Conservation (phyloP, 2,329 filamentous ascomycete species). For the Colletotrichum lini region DNA sequence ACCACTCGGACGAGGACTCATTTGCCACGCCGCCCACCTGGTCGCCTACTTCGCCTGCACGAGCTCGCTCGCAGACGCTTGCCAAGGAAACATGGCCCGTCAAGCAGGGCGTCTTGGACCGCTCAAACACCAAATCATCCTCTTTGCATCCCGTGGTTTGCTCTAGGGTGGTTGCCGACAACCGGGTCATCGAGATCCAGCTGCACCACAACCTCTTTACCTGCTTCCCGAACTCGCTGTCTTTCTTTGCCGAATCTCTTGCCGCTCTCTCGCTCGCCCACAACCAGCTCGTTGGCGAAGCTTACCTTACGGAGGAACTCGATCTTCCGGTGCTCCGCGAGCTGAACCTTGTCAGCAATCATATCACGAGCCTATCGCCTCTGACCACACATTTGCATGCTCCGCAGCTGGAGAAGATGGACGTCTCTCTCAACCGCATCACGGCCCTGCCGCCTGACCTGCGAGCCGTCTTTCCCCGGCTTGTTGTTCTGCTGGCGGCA, state of each 20-base stretch:
- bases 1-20: conserved; percentile 66
- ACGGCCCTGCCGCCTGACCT: conserved; percentile 75
- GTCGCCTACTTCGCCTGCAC: conserved; percentile 63
- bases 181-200: conserved; percentile 70
- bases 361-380: conserved; percentile 78
- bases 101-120: conserved; percentile 74
- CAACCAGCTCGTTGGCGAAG: conserved; percentile 77
- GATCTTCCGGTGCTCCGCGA: conserved; percentile 82
- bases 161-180: conserved; percentile 68
- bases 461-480: conserved; percentile 76
- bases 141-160: conserved; percentile 71
- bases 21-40: conserved; percentile 73
- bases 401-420: conserved; percentile 80
- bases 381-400: conserved; percentile 79
- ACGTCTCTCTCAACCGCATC: conserved; percentile 88
- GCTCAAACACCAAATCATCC: conserved; percentile 76
- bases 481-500: conserved; percentile 79
- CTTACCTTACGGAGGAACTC: conserved; percentile 76
- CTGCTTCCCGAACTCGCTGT: conserved; percentile 78
- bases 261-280: conserved; percentile 81
- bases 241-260: conserved; percentile 79
- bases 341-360: conserved; percentile 82
- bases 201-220: conserved; percentile 85
- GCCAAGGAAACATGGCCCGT: conserved; percentile 67
- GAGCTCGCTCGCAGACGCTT: conserved; percentile 64